Evolutionary conservation across 2,329 filamentous ascomycete species (phyloP), one percentile per base, ranked within the genome.

Genomic region (Exophiala spinifera): DNA sequence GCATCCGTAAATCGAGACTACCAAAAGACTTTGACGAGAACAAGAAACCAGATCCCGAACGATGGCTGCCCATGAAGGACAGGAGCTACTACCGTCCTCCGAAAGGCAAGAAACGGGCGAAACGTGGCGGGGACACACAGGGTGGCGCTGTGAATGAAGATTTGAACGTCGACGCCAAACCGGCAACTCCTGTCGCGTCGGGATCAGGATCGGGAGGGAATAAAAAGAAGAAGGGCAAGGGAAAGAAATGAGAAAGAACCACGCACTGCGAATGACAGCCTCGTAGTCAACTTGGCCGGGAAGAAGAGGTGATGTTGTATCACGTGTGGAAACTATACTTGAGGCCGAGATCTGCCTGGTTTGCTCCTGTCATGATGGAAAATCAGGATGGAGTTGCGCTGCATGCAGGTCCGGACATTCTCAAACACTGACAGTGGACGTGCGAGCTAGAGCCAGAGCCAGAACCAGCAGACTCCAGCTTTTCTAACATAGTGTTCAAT

Each of bases 41-140:
- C 63, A 95, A 91, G 77, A 85, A 84, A 61, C 82, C 89, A 31
- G 94, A 99, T 70, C 86, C 90, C 0, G 94, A 99, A 73, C 81
- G 94, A 59, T 99, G 94, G 94, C 74, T 99, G 56, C 92, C 94
- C 11, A 77, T 97, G 65, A 85, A 88, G 49, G 94, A 99, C 69
- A 82, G 94, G 53, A 94, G 88, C 64, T 88, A 84, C 37, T 99
- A 96, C 72, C 79, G 88, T 45, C 91, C 91, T 6, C 66, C 66
- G 2, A 96, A 94, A 76, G 91, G 91, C 4, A 91, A 88, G 76
- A 91, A 88, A 76, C 95, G 96, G 79, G 89, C 89, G 51, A 92
- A 90, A 79, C 87, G 91, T 79, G 72, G 73, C 64, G 85, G 84
- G 3, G 78, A 80, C 57, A 96, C 89, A 7, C 94, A 97, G 70